Evolutionary conservation across 2,329 filamentous ascomycete genomes (phyloP).

Genomic region (Cladorrhinum sp.): DNA sequence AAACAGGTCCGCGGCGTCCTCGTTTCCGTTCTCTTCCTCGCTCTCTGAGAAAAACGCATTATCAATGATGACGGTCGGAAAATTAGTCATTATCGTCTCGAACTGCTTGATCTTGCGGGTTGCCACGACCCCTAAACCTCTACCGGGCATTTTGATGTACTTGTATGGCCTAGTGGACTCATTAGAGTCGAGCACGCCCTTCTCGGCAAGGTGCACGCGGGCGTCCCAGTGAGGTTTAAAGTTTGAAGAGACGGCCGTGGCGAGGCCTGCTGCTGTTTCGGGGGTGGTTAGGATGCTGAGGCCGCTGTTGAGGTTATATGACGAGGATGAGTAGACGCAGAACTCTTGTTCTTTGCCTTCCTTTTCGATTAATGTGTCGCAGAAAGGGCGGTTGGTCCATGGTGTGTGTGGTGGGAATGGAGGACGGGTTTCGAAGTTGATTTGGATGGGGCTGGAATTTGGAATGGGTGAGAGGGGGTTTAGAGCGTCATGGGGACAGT

Average conservation of each 20-base stretch:
- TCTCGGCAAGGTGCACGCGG: not conserved
- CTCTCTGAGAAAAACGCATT: slow-evolving; percentile 26
- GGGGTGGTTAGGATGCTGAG: slow-evolving; percentile 24
- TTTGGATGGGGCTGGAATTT: not conserved
- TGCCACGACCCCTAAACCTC: slow-evolving; percentile 34
- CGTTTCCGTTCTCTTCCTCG: slow-evolving; percentile 12
- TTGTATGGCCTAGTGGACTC: slow-evolving; percentile 25
- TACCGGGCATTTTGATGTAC: slow-evolving; percentile 29
- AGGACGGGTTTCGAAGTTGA: not conserved
- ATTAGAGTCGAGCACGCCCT: not conserved
- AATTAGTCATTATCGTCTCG: slow-evolving; percentile 32
- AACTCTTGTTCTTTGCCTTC: slow-evolving; percentile 4
- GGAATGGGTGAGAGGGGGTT: not conserved
- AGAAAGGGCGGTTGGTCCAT: slow-evolving; percentile 17
- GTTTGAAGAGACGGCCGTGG: slow-evolving; percentile 25
- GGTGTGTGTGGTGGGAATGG: slow-evolving; percentile 1
- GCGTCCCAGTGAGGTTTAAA: slow-evolving; percentile 1
- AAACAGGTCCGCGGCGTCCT: slow-evolving; percentile 25
- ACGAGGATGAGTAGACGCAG: slow-evolving; percentile 25
- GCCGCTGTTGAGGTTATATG: slow-evolving; percentile 22
- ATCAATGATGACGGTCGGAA: slow-evolving; percentile 31
- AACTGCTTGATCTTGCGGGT: slow-evolving; percentile 31
- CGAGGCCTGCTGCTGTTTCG: slow-evolving; percentile 24
- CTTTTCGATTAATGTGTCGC: slow-evolving; percentile 8
- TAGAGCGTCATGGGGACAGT: not conserved